Conservation (phyloP, 2,329 filamentous ascomycete genomes). For the Coniochaeta sp. region DNA sequence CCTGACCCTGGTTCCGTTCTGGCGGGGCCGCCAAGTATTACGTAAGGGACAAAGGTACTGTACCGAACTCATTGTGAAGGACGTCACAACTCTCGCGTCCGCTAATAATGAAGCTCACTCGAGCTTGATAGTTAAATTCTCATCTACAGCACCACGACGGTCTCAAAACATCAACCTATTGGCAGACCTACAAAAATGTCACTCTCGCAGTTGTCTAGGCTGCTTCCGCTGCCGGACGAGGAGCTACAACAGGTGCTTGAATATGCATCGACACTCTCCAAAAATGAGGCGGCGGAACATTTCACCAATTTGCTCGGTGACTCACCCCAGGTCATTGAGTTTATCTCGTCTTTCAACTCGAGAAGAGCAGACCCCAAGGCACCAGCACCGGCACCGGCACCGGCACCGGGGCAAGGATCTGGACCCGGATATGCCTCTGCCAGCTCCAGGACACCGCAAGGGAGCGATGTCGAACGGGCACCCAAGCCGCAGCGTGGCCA, state of each 20-base stretch:
- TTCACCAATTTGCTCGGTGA: slow-evolving; percentile 85
- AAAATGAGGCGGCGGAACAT: slow-evolving; percentile 71
- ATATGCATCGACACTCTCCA: slow-evolving; percentile 72
- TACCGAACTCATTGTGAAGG: not conserved
- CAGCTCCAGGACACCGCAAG: slow-evolving; percentile 13
- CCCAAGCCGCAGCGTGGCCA: slow-evolving; percentile 40
- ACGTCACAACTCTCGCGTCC: not conserved
- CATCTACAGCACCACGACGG: not conserved
- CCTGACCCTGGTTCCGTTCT: not conserved
- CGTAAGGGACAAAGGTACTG: no score
- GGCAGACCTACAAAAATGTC: slow-evolving; percentile 34
- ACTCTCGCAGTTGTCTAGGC: slow-evolving; percentile 61
- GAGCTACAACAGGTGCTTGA: slow-evolving; percentile 79
- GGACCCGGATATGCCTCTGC: slow-evolving; percentile 12
- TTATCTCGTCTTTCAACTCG: slow-evolving; percentile 75
- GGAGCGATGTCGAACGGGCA: slow-evolving; percentile 28
- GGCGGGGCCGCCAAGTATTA: not conserved
- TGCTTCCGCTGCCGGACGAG: slow-evolving; percentile 79
- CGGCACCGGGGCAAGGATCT: not conserved
- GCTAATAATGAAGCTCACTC: not conserved
- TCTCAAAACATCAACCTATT: no score
- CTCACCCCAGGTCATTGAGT: slow-evolving; percentile 68
- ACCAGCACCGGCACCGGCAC: slow-evolving; percentile 6
- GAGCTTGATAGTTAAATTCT: not conserved
- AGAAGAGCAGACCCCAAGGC: slow-evolving; percentile 39